Evolutionary conservation across 179 eudicot species (phyloP), one percentile per base, ranked within the genome.

Genomic region (Heliamphora pulchella): DNA sequence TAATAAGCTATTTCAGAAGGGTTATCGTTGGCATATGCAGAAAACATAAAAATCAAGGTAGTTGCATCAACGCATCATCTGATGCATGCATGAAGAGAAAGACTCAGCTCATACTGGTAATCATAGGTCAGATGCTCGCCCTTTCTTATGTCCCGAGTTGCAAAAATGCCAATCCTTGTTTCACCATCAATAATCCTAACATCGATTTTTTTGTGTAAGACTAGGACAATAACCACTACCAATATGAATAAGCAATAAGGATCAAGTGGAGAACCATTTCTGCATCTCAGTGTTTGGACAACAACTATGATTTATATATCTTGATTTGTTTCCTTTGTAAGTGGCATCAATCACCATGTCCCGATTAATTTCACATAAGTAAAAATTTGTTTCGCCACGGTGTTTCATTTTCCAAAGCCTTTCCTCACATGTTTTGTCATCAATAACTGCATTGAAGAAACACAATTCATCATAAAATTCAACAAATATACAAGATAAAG

Each of bases 291-390:
- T 96, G 86, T 96, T 96, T 22, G 99, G 99, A 76, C 87, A 88
- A 80, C 99, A 96, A 81, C 99, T 91, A 81, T 96, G 99, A 87
- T 96, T 96, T 17, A 96, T 96, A 85, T 94, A 96, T 94, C 99
- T 90, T 58, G 99, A 96, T 82, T 92, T 91, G 83, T 96, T 96
- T 83, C 99, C 99, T 87, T 94, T 94, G 85, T 68, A 87, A 71
- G 99, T 94, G 69, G 99, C 99, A 88, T 96, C 99, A 86, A 96
- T 96, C 83, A 96, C 99, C 97, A 88, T 96, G 83, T 96, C 99
- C 75, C 99, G 91, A 78, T 96, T 96, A 77, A 96, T 89, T 87
- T 96, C 99, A 84, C 99, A 96, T 9, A 96, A 87, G 82, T 96
- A 96, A 80, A 96, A 96, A 78, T 96, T 96, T 83, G 98, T 92